Base-by-base conservation (phyloP, 768 basidiomycete genomes). In the Solioccasus polychromus region DNA sequence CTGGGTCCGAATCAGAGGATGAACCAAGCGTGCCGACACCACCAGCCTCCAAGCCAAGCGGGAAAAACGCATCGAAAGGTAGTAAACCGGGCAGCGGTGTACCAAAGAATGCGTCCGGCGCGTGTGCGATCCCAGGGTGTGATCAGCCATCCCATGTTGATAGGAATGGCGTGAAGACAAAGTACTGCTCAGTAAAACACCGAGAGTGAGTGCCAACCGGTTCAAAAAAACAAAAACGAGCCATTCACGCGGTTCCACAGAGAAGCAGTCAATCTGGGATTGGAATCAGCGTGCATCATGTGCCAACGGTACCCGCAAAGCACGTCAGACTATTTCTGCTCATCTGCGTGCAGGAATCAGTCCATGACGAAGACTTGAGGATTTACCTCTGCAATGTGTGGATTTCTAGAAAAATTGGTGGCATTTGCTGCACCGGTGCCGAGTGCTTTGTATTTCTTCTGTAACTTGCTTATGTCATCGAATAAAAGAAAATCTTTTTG, bases 291-390 rank as follows among this genome's bases (percentile, higher is more conserved):
- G 9, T 84, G 83, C 51, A 82, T 85, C 54, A 78, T 84, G 79
- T 85, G 83, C 54, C 62, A 80, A 54, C 69, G 66, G 32, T 67
- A 76, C 48, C 83, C 83, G 18, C 82, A 85, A 59, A 74, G 76
- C 45, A 71, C 71, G 30, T 67, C 59, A 5, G 81, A 85, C 66
- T 82, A 83, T 59, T 85, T 85, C 59, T 85, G 83, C 53, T 71
- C 77, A 15, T 64, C 70, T 45, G 69, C 69, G 3, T 85, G 83
- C 60, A 74, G 74, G 54, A 78, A 82, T 35, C 75, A 82, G 52
- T 78, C 82, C 32, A 62, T 80, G 72, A 73, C 68, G 44, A 83
- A 84, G 64, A 53, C 65, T 36, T 63, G 57, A 57, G 32, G 44
- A 10, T 28, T 31, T 32, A 17, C 26, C 30, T 39, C 28, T 22